phyloP scores from a whole-genome alignment of 2,329 filamentous ascomycete genomes.

The Exophiala mesophila region DNA sequence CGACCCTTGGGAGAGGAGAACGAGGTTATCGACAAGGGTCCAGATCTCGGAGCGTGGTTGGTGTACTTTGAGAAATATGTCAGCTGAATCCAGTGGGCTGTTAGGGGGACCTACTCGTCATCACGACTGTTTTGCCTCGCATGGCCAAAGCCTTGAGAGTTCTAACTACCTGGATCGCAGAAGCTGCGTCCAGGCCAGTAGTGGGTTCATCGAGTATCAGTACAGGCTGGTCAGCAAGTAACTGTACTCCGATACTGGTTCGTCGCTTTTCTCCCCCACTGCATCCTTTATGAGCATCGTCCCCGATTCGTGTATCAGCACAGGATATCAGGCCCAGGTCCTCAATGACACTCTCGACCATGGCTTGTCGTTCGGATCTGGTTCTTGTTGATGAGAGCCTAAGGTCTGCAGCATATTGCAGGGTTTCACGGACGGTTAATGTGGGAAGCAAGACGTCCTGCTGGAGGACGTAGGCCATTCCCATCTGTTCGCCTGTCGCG shows the following conservation, averaged over 20 bases:
- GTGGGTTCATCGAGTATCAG: slow-evolving; percentile 76
- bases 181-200: slow-evolving; percentile 67
- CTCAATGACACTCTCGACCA: slow-evolving; percentile 72
- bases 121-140: slow-evolving; percentile 62
- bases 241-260: slow-evolving; percentile 71
- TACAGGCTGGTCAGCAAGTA: slow-evolving; percentile 72
- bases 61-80: slow-evolving; percentile 55
- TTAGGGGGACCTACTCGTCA: slow-evolving; percentile 38
- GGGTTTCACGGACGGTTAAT: slow-evolving; percentile 69
- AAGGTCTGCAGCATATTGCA: slow-evolving; percentile 67
- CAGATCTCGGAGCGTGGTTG: slow-evolving; percentile 76
- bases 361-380: slow-evolving; percentile 52
- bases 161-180: slow-evolving; percentile 66
- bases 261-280: slow-evolving; percentile 74
- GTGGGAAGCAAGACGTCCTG: slow-evolving; percentile 70
- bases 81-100: too few species aligned
- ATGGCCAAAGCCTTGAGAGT: slow-evolving; percentile 64
- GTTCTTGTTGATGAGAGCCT: slow-evolving; percentile 61
- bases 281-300: slow-evolving; percentile 66
- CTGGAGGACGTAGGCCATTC: slow-evolving; percentile 59
- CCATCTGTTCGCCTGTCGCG: slow-evolving; percentile 41
- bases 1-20: slow-evolving; percentile 63
- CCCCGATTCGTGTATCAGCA: slow-evolving; percentile 68
- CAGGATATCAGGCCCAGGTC: slow-evolving; percentile 74
- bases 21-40: slow-evolving; percentile 67